Evolutionary conservation across 2,329 filamentous ascomycete species (phyloP).

Genomic region (Botrytis elliptica): DNA sequence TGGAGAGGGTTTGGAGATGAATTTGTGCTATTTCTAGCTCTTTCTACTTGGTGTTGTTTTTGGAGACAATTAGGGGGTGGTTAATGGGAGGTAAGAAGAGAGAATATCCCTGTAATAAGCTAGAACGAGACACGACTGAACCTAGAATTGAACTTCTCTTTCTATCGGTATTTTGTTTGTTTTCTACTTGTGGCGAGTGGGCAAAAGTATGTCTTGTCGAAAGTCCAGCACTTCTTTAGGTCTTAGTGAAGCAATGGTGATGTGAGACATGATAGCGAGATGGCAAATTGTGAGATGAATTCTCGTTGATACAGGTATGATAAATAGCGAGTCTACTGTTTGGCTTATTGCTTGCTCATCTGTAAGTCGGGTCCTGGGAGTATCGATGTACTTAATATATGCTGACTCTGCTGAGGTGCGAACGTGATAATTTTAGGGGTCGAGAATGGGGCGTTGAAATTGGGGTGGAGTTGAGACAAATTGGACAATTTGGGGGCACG

Average conservation of each 20-base stretch:
- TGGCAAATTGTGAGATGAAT: neutral
- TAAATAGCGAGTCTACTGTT: neutral
- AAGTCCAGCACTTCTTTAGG: neutral
- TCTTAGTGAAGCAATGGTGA: neutral
- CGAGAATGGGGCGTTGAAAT: neutral
- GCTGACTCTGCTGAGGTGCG: neutral
- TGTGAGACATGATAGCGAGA: neutral
- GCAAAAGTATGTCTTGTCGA: neutral
- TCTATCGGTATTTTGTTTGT: neutral
- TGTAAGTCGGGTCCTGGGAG: neutral
- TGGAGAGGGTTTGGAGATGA: constrained; percentile 4
- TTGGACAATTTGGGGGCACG: too few relatives aligned
- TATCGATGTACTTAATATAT: neutral
- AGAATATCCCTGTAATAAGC: neutral
- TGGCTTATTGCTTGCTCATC: neutral
- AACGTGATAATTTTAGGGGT: neutral
- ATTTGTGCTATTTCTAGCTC: neutral
- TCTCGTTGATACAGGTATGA: neutral
- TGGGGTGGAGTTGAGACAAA: neutral
- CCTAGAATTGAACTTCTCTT: constrained; percentile 1
- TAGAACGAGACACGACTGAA: neutral
- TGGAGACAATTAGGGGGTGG: neutral
- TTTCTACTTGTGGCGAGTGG: neutral
- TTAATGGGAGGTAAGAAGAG: neutral
- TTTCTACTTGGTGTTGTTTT: constrained; percentile 10